Evolutionary conservation across 768 basidiomycete species (phyloP).

Genomic region (Boletellus emodensis): DNA sequence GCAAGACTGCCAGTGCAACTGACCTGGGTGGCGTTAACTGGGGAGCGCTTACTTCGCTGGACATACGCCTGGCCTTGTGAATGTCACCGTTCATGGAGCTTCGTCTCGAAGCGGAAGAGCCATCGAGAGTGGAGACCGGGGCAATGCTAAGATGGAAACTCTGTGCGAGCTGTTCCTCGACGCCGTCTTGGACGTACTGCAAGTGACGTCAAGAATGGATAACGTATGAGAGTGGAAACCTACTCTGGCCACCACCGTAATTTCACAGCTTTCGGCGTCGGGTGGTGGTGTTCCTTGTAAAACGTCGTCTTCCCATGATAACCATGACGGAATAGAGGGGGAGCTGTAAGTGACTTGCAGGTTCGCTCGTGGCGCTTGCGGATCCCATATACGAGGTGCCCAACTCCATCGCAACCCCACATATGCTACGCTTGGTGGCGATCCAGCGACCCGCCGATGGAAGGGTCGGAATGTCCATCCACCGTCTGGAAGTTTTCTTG

Average conservation of each 20-base stretch:
- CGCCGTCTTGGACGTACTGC: constrained; percentile 62
- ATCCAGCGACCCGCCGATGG: constrained; percentile 80
- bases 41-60: constrained; percentile 36
- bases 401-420: constrained; percentile 80
- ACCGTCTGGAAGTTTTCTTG: constrained; percentile 73
- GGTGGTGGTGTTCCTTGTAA: constrained; percentile 77
- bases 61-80: constrained; percentile 39
- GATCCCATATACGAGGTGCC: constrained; percentile 96
- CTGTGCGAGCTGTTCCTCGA: constrained; percentile 64
- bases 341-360: constrained; percentile 77
- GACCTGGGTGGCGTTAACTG: constrained; percentile 32
- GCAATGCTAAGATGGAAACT: constrained; percentile 72
- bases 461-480: constrained; percentile 89
- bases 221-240: constrained; percentile 20
- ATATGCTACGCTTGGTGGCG: constrained; percentile 78
- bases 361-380: constrained; percentile 81
- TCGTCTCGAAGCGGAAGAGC: constrained; percentile 42
- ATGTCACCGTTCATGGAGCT: constrained; percentile 45
- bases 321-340: constrained; percentile 79
- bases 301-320: constrained; percentile 81
- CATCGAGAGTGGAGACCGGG: constrained; percentile 52
- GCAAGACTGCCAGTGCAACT: not conserved
- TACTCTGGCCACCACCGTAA: constrained; percentile 76
- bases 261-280: constrained; percentile 70
- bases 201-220: constrained; percentile 11